Conservation (phyloP, 2,329 filamentous ascomycete species). For the Sclerotinia trifoliorum region DNA sequence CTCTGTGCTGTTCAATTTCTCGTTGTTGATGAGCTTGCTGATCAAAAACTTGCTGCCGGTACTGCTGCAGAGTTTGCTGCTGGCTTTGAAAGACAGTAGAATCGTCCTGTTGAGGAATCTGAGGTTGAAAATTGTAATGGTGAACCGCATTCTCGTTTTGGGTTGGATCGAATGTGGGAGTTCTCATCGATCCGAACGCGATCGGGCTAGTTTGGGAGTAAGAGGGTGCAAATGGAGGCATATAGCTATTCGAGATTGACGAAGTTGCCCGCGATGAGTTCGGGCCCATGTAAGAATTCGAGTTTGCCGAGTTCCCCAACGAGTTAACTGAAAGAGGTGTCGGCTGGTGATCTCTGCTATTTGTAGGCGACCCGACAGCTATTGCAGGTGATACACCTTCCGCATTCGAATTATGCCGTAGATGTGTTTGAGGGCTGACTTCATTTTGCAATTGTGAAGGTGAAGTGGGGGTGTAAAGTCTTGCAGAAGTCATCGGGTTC, state of each 20-base stretch:
- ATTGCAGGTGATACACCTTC: conserved; percentile 18
- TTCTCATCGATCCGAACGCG: neutral
- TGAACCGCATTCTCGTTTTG: neutral
- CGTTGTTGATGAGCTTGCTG: neutral
- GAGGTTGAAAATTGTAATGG: neutral
- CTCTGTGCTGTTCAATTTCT: neutral
- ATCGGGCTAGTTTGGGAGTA: neutral
- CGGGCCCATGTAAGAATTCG: neutral
- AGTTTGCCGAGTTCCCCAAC: neutral
- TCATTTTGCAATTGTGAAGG: conserved; percentile 4
- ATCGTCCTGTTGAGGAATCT: neutral
- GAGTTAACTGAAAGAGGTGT: neutral
- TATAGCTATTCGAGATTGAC: neutral
- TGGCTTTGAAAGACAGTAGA: neutral
- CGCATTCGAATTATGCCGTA: conserved; percentile 1
- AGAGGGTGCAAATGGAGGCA: neutral
- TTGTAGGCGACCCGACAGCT: conserved; percentile 3
- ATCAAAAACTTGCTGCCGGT: neutral
- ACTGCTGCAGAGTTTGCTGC: neutral
- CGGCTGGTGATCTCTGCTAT: conserved; percentile 1
- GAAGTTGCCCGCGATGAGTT: neutral
- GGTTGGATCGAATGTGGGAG: neutral
- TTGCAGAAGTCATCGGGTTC: conserved; percentile 32
- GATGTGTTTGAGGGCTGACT: neutral
- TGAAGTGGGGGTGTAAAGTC: conserved; percentile 23